Base-by-base conservation (phyloP, 176 grass and related monocot species). In the Phoenix roebelenii region DNA sequence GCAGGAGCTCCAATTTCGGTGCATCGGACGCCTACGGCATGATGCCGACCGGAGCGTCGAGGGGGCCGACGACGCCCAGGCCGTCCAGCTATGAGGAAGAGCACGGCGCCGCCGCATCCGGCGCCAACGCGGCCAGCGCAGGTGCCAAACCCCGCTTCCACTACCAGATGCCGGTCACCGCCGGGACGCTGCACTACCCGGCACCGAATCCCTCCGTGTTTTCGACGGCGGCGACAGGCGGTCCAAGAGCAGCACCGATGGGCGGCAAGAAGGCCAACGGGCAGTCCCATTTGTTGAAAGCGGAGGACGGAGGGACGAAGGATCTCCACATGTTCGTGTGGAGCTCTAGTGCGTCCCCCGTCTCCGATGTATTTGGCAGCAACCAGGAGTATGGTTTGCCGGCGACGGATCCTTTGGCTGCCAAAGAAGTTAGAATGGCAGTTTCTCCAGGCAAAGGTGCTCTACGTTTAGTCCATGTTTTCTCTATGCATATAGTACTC, bases 11-110 rank as follows among this genome's bases (percentile, higher is more conserved):
- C 10, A 44, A 44, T 44, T 44, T 44, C 35, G 35, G 35, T 14
- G 35, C 35, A 44, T 44, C 35, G 35, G 35, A 44, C 14, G 35
- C 35, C 35, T 44, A 44, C 10, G 35, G 35, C 35, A 6, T 6
- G 35, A 44, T 44, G 35, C 35, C 35, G 2, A 44, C 35, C 5
- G 35, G 10, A 14, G 35, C 35, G 3, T 15, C 32, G 60, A 22
- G 60, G 32, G 17, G 60, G n/a, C 5, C 23, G 49, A 52, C 63
- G 16, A 65, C 63, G 15, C 63, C 63, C 23, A 65, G 63, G 20
- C 22, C 63, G 16, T 65, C 63, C 5, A 65, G 50, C 49, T 65
- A n/a, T 24, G 63, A 65, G 9, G 63, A 65, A 50, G 63, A 65
- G 22, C 50, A 62, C 29, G 60, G 57, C 57, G 12, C 57, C 15